Base-by-base conservation (phyloP, 2,329 filamentous ascomycete genomes). In the Gyromitra esculenta region DNA sequence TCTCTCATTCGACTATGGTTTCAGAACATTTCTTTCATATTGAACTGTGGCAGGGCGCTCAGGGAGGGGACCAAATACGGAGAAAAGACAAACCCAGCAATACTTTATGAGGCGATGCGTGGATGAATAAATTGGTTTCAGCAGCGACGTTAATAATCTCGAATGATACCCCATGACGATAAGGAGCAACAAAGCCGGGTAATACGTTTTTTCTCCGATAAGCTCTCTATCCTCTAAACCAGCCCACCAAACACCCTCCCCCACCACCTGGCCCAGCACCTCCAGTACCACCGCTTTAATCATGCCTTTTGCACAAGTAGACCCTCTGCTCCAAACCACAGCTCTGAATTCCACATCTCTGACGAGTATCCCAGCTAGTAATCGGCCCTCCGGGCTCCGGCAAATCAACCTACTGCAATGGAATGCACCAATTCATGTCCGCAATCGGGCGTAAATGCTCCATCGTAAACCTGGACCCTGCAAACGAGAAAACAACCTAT, bases 361-460 rank as follows among this genome's bases (percentile, higher is more conserved):
- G 60, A 75, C 64, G 2, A 3, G 7, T 7, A 13, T 75, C 87
- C 86, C 92, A 97, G 85, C 90, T 97, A 56, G 90, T 97, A 48
- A 90, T 97, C 81, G 96, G 96, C n/a, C 95, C 94, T 80, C 96
- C 96, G 5, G 96, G 96, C 81, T 90, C 94, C 39, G 96, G 96
- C 77, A 99, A 99, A 86, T 97, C 94, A 79, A 99, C 96, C 6
- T 97, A 97, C 83, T 98, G 95, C 86, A 93, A 98, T 89, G 96
- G 96, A 82, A 97, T 99, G 92, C 93, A 97, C 82, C 96, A 99
- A 85, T 99, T 99, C 85, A 91, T 98, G 87, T 91, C 91, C 79
- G 95, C 96, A 79, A 97, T 99, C 83, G 94, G 94, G 77, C 91
- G 96, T 73, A 94, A 96, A 84, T 97, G 93, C 86, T 96, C 93